Evolutionary conservation across 192 early-diverging fungal genomes (phyloP).

Genomic region (Funneliformis geosporum): DNA sequence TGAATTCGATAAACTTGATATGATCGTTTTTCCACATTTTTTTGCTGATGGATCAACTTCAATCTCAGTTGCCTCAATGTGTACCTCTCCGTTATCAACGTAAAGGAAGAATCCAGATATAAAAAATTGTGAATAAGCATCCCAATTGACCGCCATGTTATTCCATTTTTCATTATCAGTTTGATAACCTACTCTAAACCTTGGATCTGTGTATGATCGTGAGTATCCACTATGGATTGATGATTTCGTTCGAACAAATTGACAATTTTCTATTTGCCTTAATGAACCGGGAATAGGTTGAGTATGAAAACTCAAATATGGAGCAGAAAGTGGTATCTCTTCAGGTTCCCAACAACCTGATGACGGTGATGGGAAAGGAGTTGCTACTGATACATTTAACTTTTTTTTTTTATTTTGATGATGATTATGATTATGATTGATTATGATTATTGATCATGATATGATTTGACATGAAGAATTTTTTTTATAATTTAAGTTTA

Average conservation of each 20-base stretch:
- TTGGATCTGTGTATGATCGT: not conserved
- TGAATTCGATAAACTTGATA: not conserved
- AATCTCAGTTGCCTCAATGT: constrained; percentile 11
- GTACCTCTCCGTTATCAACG: constrained; percentile 16
- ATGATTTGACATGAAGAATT: too few species aligned
- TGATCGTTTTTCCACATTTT: not conserved
- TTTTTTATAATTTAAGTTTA: too few species aligned
- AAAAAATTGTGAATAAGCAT: constrained; percentile 16
- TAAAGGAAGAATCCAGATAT: constrained; percentile 13
- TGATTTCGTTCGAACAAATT: constrained; percentile 22
- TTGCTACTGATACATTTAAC: constrained; percentile 1
- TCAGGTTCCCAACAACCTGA: constrained; percentile 18
- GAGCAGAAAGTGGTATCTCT: constrained; percentile 7
- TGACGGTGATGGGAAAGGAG: not conserved
- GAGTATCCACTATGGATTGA: not conserved
- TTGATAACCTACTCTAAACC: constrained; percentile 23
- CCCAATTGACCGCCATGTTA: constrained; percentile 12
- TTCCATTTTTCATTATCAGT: constrained; percentile 4
- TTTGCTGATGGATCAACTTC: not conserved
- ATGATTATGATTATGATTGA: not conserved
- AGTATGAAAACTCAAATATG: constrained; percentile 12
- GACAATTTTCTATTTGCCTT: constrained; percentile 14
- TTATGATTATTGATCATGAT: not conserved
- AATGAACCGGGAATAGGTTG: constrained; percentile 19
- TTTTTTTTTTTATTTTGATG: too few species aligned